Evolutionary conservation across 1,284 basidiomycete species (phyloP).

Genomic region (Bjerkandera adusta): DNA sequence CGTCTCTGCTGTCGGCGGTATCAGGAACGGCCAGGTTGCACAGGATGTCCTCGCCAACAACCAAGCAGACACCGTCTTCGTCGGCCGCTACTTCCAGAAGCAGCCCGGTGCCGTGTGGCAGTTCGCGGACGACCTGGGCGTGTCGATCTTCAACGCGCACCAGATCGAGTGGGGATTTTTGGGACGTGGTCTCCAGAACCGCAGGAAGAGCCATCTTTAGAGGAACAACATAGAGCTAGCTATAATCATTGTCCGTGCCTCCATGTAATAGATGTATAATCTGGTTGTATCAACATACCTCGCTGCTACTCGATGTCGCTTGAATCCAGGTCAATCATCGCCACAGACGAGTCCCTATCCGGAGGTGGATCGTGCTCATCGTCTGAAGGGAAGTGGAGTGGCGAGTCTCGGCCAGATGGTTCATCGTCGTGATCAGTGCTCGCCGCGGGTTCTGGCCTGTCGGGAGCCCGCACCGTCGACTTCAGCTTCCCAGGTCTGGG

Average conservation of each 20-base stretch:
- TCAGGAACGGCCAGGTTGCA: slow-evolving; percentile 54
- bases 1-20: slow-evolving; percentile 59
- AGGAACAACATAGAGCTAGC: no score
- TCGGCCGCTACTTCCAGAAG: slow-evolving; percentile 56
- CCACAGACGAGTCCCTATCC: no score
- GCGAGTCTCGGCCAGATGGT: background rate
- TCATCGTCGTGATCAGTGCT: background rate
- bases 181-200: slow-evolving; percentile 19
- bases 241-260: no score
- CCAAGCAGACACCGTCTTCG: slow-evolving; percentile 41
- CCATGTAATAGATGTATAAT: no score
- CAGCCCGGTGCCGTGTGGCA: slow-evolving; percentile 49
- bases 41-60: slow-evolving; percentile 54
- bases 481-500: slow-evolving; percentile 50
- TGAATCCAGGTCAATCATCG: background rate
- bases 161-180: slow-evolving; percentile 53
- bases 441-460: background rate
- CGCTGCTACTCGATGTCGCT: background rate
- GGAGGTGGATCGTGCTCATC: no score
- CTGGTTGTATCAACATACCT: no score
- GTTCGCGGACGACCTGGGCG: slow-evolving; percentile 51
- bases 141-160: slow-evolving; percentile 39
- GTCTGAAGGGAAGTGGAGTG: background rate
- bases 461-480: slow-evolving; percentile 24
- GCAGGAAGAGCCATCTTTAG: no score